Percentiles rank a stretch among this genome's conserved stretches.
Evolutionary conservation across 2,329 filamentous ascomycete species (phyloP).

Genomic region (Trichoderma cornu-damae): DNA sequence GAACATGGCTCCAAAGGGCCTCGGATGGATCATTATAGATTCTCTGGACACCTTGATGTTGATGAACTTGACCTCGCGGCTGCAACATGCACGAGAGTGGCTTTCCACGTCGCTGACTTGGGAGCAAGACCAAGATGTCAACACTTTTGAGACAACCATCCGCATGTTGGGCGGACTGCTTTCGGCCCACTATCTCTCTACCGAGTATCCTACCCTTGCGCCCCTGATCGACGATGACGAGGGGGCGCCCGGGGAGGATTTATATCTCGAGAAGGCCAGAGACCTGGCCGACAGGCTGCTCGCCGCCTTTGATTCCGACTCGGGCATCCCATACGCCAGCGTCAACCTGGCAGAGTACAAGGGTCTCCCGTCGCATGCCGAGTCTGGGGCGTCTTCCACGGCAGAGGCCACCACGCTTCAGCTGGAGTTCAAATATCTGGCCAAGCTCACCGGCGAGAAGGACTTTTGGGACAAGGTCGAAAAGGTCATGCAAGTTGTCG

Average conservation of each 20-base stretch:
- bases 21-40: conserved; percentile 98
- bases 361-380: conserved; percentile 75
- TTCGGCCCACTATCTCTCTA: conserved; percentile 92
- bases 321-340: conserved; percentile 85
- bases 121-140: conserved; percentile 91
- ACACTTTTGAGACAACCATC: conserved; percentile 96
- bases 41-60: conserved; percentile 94
- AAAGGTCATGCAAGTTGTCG: conserved; percentile 85
- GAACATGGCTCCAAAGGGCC: conserved; percentile 80
- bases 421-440: conserved; percentile 94
- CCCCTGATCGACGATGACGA: conserved; percentile 66
- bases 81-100: conserved; percentile 85
- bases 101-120: conserved; percentile 74
- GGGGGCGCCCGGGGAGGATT: conserved; percentile 72
- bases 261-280: conserved; percentile 93
- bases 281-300: conserved; percentile 85
- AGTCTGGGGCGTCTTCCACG: conserved; percentile 84
- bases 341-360: conserved; percentile 75
- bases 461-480: conserved; percentile 91
- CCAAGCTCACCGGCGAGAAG: conserved; percentile 87
- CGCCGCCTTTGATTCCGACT: conserved; percentile 79
- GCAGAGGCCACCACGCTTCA: conserved; percentile 90
- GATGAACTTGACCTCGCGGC: conserved; percentile 88
- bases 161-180: conserved; percentile 92
- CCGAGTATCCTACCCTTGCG: conserved; percentile 71